Conservation (phyloP, 2,329 filamentous ascomycete species). For the Aspergillus cejpii region DNA sequence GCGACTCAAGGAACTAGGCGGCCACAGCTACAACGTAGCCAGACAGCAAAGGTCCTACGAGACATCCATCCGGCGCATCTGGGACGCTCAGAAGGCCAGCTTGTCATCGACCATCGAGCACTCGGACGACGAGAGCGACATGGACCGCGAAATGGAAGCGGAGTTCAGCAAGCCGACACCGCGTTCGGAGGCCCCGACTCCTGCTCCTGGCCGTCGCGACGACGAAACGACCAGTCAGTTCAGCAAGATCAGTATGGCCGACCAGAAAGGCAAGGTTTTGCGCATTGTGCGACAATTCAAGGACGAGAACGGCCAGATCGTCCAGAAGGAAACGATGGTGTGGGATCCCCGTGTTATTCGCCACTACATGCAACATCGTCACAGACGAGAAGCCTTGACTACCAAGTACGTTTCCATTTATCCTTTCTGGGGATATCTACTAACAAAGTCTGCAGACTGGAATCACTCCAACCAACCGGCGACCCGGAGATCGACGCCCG, state of each 20-base stretch:
- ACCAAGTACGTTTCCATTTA: conserved; percentile 56
- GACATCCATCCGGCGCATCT: conserved; percentile 83
- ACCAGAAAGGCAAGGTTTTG: conserved; percentile 61
- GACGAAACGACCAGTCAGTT: conserved; percentile 79
- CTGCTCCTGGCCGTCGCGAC: conserved; percentile 47
- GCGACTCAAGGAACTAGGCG: conserved; percentile 60
- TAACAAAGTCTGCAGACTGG: conserved; percentile 43
- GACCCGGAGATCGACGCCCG: conserved; percentile 60
- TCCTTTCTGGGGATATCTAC: neutral
- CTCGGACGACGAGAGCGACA: conserved; percentile 65
- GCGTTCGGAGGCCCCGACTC: conserved; percentile 60
- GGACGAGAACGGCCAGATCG: conserved; percentile 59
- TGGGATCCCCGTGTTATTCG: conserved; percentile 81
- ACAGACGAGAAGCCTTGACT: conserved; percentile 62
- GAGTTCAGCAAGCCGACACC: conserved; percentile 52
- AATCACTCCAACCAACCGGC: conserved; percentile 57
- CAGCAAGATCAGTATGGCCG: conserved; percentile 62
- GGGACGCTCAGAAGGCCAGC: conserved; percentile 77
- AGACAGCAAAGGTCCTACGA: conserved; percentile 89
- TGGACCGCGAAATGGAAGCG: conserved; percentile 47
- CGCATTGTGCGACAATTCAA: conserved; percentile 65
- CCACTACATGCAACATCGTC: conserved; percentile 74
- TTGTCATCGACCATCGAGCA: conserved; percentile 67
- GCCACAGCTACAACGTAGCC: conserved; percentile 96
- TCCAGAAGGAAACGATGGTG: conserved; percentile 55